Conservation (phyloP, 2,329 filamentous ascomycete species). For the Fusarium illudens region DNA sequence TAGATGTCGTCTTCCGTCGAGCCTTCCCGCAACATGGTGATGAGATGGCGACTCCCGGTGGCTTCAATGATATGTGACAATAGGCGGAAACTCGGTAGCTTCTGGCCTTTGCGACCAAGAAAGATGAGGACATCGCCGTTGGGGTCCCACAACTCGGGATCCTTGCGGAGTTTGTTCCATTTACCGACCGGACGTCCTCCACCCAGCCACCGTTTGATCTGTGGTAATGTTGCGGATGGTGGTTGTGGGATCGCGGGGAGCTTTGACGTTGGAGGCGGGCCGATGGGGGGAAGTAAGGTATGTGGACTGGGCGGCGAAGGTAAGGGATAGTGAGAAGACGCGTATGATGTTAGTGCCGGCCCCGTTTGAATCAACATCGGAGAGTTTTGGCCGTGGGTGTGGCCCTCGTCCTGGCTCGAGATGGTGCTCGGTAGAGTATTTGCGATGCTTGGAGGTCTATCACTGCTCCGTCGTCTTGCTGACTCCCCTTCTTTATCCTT, state of each 20-base stretch:
- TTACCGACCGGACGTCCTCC: constrained; percentile 57
- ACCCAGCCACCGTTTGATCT: constrained; percentile 64
- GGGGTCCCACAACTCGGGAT: constrained; percentile 68
- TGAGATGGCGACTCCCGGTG: constrained; percentile 63
- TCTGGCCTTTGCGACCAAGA: constrained; percentile 58
- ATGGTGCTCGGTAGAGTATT: constrained; percentile 30
- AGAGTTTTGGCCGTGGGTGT: constrained; percentile 17
- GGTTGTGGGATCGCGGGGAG: constrained; percentile 53
- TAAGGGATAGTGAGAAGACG: constrained; percentile 22
- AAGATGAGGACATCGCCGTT: constrained; percentile 69
- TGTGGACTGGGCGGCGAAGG: constrained; percentile 34
- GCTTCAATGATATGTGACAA: constrained; percentile 67
- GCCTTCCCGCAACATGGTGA: constrained; percentile 63
- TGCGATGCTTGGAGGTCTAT: constrained; percentile 33
- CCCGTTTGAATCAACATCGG: constrained; percentile 19
- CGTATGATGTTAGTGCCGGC: constrained; percentile 19
- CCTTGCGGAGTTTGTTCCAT: constrained; percentile 67
- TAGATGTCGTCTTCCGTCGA: constrained; percentile 54
- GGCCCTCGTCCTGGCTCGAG: constrained; percentile 14
- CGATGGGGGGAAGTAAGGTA: constrained; percentile 30
- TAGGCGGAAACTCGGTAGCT: constrained; percentile 62
- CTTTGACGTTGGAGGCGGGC: constrained; percentile 54
- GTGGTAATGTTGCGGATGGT: constrained; percentile 37
- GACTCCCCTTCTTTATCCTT: constrained; percentile 54
- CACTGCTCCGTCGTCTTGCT: constrained; percentile 22